Percentiles rank a stretch among this genome's conserved stretches.
These are phyloP conservation scores for Fusarium armeniacum DNA, from an alignment of 2,329 filamentous ascomycete genomes.

Conservation along the genomic window DNA sequence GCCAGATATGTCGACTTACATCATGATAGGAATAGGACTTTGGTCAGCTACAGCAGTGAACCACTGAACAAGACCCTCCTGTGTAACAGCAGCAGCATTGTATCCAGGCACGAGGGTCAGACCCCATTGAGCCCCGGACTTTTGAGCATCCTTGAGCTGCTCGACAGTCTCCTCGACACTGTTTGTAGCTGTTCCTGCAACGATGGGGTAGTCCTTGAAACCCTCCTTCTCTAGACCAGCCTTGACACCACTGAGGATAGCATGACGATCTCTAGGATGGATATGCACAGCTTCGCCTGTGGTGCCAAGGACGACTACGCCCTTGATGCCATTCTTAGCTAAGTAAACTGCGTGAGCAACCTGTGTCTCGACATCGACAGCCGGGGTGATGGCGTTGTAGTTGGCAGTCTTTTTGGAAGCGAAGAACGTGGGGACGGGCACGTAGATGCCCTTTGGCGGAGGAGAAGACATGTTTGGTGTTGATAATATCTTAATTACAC, in stretches of 20 bases:
- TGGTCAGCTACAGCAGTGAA: constrained; percentile 70
- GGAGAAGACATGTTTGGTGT: constrained; percentile 46
- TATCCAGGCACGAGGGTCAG: constrained; percentile 72
- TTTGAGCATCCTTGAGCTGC: constrained; percentile 67
- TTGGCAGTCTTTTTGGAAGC: constrained; percentile 57
- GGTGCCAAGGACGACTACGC: constrained; percentile 73
- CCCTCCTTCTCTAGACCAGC: constrained; percentile 68
- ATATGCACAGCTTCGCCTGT: constrained; percentile 76
- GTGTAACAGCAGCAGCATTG: constrained; percentile 67
- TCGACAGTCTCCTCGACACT: constrained; percentile 73
- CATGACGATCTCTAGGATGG: constrained; percentile 67
- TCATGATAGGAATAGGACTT: constrained; percentile 69
- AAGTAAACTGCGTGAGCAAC: constrained; percentile 71
- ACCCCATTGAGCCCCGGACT: constrained; percentile 72
- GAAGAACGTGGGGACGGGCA: constrained; percentile 76
- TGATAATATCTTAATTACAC: neutral
- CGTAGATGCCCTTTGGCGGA: constrained; percentile 70
- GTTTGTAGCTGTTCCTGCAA: constrained; percentile 72
- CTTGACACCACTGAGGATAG: constrained; percentile 68
- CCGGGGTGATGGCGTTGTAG: constrained; percentile 61
- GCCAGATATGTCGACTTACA: constrained; percentile 58
- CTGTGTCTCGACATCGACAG: constrained; percentile 71
- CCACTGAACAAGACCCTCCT: constrained; percentile 70
- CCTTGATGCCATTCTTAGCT: constrained; percentile 70
- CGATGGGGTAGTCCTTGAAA: constrained; percentile 70